Percentiles rank a stretch among this genome's conserved stretches.
phyloP scores from a whole-genome alignment of 2,329 filamentous ascomycete species.

The Fusarium sp. region DNA sequence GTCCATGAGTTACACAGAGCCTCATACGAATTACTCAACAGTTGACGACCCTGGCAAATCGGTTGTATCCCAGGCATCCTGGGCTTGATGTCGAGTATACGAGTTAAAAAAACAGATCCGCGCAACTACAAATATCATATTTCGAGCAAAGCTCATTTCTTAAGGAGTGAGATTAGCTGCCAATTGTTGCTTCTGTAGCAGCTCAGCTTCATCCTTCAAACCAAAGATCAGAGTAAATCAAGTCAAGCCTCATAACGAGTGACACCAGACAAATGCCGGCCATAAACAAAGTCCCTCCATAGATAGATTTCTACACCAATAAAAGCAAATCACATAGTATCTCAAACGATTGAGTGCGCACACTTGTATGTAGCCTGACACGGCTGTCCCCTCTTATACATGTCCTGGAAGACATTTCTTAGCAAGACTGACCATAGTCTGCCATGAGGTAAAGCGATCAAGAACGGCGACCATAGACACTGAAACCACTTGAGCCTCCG shows the following conservation, averaged over 20 bases:
- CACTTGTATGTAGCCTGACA: conserved; percentile 22
- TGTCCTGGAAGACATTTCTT: conserved; percentile 35
- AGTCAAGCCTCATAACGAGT: conserved; percentile 8
- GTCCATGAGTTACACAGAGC: background rate
- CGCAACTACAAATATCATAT: background rate
- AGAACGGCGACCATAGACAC: conserved; percentile 12
- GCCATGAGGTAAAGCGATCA: background rate
- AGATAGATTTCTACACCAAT: background rate
- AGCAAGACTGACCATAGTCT: background rate
- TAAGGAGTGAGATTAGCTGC: conserved; percentile 5
- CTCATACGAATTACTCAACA: background rate
- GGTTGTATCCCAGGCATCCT: background rate
- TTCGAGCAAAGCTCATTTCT: background rate
- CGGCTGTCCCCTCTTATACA: conserved; percentile 25
- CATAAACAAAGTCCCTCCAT: background rate
- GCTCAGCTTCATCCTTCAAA: background rate
- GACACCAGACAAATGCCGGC: conserved; percentile 3
- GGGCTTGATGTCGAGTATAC: background rate
- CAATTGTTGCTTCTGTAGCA: background rate
- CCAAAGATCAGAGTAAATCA: background rate
- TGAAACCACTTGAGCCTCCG: conserved; percentile 22
- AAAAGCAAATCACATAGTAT: conserved; percentile 26
- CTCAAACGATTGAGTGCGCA: conserved; percentile 22
- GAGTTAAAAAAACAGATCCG: background rate
- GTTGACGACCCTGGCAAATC: background rate